These are phyloP conservation scores for Curvularia sp. DNA, from an alignment of 2,329 filamentous ascomycete species.

Conservation along the genomic window DNA sequence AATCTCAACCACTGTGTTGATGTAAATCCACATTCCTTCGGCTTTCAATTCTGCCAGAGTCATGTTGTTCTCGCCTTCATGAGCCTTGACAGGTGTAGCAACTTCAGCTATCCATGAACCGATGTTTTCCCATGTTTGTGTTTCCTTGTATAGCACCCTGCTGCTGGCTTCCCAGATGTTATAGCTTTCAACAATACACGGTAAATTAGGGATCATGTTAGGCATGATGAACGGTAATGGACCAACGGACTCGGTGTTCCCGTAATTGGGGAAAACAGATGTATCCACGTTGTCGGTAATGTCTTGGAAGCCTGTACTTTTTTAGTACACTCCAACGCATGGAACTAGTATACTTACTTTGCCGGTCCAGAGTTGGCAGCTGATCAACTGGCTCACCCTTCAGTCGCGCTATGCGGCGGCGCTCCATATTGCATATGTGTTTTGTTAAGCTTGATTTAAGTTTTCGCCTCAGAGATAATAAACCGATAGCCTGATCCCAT, in stretches of 20 bases:
- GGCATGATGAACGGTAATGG: slow-evolving; percentile 25
- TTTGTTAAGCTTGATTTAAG: slow-evolving; percentile 42
- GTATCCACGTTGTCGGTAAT: slow-evolving; percentile 42
- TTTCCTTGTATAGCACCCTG: slow-evolving; percentile 24
- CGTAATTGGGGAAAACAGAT: slow-evolving; percentile 35
- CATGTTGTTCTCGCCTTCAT: neutral
- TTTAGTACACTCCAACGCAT: slow-evolving; percentile 15
- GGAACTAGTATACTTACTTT: slow-evolving; percentile 24
- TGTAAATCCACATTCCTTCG: neutral
- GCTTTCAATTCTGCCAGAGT: slow-evolving; percentile 10
- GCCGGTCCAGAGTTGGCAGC: slow-evolving; percentile 24
- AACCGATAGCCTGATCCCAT: slow-evolving; percentile 41
- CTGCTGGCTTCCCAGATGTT: slow-evolving; percentile 17
- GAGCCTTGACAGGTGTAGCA: neutral
- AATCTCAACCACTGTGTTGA: slow-evolving; percentile 3
- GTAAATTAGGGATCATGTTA: slow-evolving; percentile 16
- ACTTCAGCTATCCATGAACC: neutral
- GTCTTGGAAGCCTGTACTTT: slow-evolving; percentile 23
- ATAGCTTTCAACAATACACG: slow-evolving; percentile 17
- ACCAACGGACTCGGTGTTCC: slow-evolving; percentile 10
- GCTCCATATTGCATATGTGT: slow-evolving; percentile 42
- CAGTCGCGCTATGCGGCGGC: slow-evolving; percentile 42
- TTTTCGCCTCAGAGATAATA: slow-evolving; percentile 34
- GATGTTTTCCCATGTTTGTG: neutral
- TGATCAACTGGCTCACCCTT: slow-evolving; percentile 35